Base-by-base conservation (phyloP, 305 asterid genomes). In the Fraxinus velutina region DNA sequence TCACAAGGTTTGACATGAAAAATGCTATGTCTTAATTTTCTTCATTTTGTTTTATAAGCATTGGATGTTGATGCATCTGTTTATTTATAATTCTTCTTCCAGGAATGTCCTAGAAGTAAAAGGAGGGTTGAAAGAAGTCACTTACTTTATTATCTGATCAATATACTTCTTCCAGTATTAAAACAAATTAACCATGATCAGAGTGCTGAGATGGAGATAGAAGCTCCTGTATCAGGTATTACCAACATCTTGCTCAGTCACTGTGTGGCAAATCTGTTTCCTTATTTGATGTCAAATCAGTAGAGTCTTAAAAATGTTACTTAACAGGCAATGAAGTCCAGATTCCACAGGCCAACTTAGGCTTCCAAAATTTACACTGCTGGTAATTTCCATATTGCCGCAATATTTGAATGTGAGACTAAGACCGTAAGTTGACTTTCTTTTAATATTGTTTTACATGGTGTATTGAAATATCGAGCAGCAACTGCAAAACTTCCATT, bases 81-180 rank as follows among this genome's bases (percentile, higher is more conserved):
- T 82, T 57, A 13, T 83, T 71, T 73, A 80, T 80, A 39, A 80
- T 64, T 47, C 82, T 82, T 62, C 72, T 83, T 86, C 85, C 94
- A 94, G 98, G 97, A 89, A 57, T 82, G 83, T 68, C 79, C 77
- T 77, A 86, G 90, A 82, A 93, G 85, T 72, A 91, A 86, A 88
- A 89, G 83, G 85, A 90, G 88, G 86, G 86, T 87, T 78, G 93
- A 84, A 79, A 89, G 86, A 83, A 87, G 81, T 66, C 90, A 89
- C 55, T 82, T 92, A 86, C 95, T 94, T 87, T 89, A 88, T 70
- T 93, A 96, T 87, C 88, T 93, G 82, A 89, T 93, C 68, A 81
- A 81, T 87, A 80, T 78, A 88, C 97, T 96, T 86, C 93, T 92
- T 89, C 98, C 99, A 1, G 90, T 92, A 75, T 91, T 96, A 79